Percentiles rank a stretch among this genome's conserved stretches.
Conservation (phyloP, 371 early-diverging fungal species). For the Choanephora cucurbitarum region DNA sequence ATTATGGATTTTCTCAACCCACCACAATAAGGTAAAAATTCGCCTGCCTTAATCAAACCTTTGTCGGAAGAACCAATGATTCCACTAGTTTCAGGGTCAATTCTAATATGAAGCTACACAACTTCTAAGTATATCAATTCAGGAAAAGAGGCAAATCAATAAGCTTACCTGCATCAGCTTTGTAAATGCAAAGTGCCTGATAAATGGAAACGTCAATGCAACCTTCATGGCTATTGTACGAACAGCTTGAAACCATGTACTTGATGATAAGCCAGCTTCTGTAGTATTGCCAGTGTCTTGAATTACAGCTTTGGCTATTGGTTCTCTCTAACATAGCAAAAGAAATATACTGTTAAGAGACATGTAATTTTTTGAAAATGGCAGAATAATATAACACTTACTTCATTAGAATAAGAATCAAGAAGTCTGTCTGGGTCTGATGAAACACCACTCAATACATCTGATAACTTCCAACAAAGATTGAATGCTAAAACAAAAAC, state of each 20-base stretch:
- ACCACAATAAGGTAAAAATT: constrained; percentile 20
- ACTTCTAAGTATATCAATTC: neutral
- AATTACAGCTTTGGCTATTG: constrained; percentile 15
- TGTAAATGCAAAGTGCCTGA: constrained; percentile 14
- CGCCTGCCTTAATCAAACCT: constrained; percentile 15
- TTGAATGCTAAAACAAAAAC: constrained; percentile 31
- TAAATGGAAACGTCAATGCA: constrained; percentile 11
- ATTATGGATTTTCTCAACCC: constrained; percentile 9
- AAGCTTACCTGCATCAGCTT: constrained; percentile 19
- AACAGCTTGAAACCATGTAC: neutral
- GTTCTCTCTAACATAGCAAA: constrained; percentile 15
- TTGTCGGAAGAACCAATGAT: constrained; percentile 21
- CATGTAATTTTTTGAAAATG: too few species aligned
- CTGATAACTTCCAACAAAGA: constrained; percentile 47
- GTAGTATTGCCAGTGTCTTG: constrained; percentile 16
- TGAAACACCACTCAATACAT: constrained; percentile 27
- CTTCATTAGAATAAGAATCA: constrained; percentile 37
- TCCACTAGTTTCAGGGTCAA: constrained; percentile 5
- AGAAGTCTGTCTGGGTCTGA: constrained; percentile 33
- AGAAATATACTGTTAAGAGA: too few species aligned
- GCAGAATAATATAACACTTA: constrained; percentile 3
- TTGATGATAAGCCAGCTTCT: neutral
- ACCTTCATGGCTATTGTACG: neutral
- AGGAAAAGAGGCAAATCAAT: neutral
- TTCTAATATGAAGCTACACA: neutral